Percentiles rank a stretch among this genome's conserved stretches.
These are phyloP conservation scores for Croton laevigatus DNA, from an alignment of 441 rosid genomes.

Conservation along the genomic window DNA sequence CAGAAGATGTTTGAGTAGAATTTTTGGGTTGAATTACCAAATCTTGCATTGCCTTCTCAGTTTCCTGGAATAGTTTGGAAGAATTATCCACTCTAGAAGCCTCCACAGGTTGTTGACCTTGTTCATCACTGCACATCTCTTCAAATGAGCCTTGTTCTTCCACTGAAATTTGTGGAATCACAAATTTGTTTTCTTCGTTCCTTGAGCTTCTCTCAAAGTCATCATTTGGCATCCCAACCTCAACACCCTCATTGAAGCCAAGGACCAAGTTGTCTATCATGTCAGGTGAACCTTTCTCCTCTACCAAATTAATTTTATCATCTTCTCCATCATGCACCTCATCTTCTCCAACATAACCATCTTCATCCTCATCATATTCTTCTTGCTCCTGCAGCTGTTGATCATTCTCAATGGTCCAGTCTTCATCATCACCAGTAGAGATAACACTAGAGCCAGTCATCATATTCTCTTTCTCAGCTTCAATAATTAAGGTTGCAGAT, in stretches of 20 bases:
- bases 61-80: conserved; percentile 48
- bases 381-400: conserved; percentile 81
- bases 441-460: conserved; percentile 45
- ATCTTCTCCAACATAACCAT: conserved; percentile 79
- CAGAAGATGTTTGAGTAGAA: conserved; percentile 39
- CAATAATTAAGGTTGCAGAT: conserved; percentile 35
- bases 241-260: conserved; percentile 89
- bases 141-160: conserved; percentile 45
- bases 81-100: conserved; percentile 41
- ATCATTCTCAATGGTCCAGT: conserved; percentile 72
- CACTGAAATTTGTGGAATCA: conserved; percentile 38
- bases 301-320: conserved; percentile 53
- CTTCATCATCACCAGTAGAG: conserved; percentile 77
- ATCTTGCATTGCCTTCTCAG: conserved; percentile 52
- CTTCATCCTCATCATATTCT: conserved; percentile 93
- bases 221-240: conserved; percentile 76
- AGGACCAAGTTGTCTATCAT: conserved; percentile 60
- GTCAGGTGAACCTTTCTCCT: conserved; percentile 49
- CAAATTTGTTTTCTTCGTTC: conserved; percentile 44
- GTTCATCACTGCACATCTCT: conserved; percentile 36
- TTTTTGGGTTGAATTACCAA: conserved; percentile 41
- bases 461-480: conserved; percentile 47
- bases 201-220: conserved; percentile 62
- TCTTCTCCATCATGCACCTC: conserved; percentile 75
- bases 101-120: conserved; percentile 36